A percentile compares a stretch with the other conserved stretches of the same genome.
These are phyloP conservation scores for Balamuthia mandrillaris DNA, from an alignment of 208 protist genomes.

Conservation along the genomic window DNA sequence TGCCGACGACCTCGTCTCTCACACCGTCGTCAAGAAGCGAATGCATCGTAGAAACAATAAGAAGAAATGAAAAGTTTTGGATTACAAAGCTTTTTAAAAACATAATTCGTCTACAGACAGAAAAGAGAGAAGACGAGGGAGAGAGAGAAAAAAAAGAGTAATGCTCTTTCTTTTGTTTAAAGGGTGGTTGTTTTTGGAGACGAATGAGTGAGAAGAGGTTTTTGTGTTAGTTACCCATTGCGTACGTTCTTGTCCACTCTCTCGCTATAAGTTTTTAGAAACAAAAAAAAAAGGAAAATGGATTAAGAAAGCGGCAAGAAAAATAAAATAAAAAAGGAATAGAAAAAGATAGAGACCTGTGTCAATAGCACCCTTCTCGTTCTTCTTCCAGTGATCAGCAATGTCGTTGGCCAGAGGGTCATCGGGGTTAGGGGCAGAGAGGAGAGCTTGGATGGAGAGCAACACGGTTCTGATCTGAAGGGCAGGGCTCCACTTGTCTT, in stretches of 20 bases:
- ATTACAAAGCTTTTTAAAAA: too few species aligned
- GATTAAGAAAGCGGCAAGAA: not conserved
- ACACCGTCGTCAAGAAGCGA: too few species aligned
- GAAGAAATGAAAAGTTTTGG: too few species aligned
- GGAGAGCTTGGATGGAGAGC: conserved; percentile 77
- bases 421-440: conserved; percentile 77
- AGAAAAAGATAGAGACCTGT: conserved; percentile 31
- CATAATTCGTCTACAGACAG: too few species aligned
- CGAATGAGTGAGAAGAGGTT: too few species aligned
- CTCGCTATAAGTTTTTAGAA: not conserved
- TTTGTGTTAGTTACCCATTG: conserved; percentile 10
- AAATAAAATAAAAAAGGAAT: not conserved
- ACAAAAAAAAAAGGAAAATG: not conserved
- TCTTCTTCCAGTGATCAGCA: conserved; percentile 81
- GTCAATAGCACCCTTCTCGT: conserved; percentile 74
- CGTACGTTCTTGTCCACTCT: conserved; percentile 20
- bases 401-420: conserved; percentile 85
- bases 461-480: conserved; percentile 84
- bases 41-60: too few species aligned
- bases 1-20: not conserved
- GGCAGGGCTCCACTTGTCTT: conserved; percentile 92
- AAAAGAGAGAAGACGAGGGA: too few species aligned
- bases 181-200: too few species aligned
- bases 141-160: too few species aligned
- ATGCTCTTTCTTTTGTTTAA: too few species aligned